Base-by-base conservation (phyloP, 768 basidiomycete species). In the Mycena albidolilacea region DNA sequence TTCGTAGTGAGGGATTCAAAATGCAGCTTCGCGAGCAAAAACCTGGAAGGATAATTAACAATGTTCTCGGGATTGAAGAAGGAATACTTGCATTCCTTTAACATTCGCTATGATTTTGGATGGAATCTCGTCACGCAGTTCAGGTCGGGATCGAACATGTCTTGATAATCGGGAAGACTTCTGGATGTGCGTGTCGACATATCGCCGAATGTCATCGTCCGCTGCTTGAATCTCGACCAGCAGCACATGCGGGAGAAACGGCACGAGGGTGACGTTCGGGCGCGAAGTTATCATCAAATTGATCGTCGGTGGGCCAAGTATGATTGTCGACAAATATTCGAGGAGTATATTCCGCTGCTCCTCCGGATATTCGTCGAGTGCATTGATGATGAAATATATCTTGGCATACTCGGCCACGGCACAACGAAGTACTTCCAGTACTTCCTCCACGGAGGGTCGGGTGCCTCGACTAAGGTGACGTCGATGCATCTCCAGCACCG, bases 251-350 rank as follows among this genome's bases (percentile, higher is more conserved):
- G 60, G 39, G 6, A 61, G 23, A 7, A 30, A 58, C 5, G 30
- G 19, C 15, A 9, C 9, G 7, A 61, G 21, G 4, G 30, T 43
- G 19, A 61, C 14, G 37, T 61, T 7, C 15, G 50, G 65, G 5
- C 54, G 48, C 17, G 52, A 57, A n/a, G 57, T 68, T 44, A 68
- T 59, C 54, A 68, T 30, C 38, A 68, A n/a, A 14, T 60, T 59
- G 6, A 59, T 15, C 0, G 19, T 44, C 10, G 43, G 5, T 37
- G 35, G 10, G 12, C 23, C 48, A 6, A 50, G 57, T 19, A 37
- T 59, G 30, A 37, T 17, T 39, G 41, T 46, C 7, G 35, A 35
- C 37, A 68, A 19, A 48, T 43, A 39, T 21, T 68, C 3, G 44
- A 68, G 35, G 1, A 70, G n/a, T 2, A 41, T 12, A 60, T 60